These are phyloP conservation scores for Lactifluus rugatus DNA, from an alignment of 768 basidiomycete species.

Conservation along the genomic window DNA sequence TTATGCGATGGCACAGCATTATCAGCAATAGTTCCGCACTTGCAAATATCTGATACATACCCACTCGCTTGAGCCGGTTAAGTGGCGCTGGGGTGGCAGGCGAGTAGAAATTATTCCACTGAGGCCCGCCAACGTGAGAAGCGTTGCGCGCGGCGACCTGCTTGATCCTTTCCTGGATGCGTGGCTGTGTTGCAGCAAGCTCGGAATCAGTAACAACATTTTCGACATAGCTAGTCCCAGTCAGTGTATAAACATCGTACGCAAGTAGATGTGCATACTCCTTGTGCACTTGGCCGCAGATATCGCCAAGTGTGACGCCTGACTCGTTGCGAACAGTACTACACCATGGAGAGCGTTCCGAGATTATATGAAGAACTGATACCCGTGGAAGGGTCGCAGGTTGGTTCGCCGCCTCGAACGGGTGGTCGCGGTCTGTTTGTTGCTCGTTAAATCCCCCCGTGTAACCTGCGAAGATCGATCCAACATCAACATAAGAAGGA, in stretches of 20 bases:
- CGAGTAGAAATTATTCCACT: conserved; percentile 38
- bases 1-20: conserved; percentile 23
- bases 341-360: conserved; percentile 63
- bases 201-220: conserved; percentile 58
- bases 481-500: background rate
- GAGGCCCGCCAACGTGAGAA: conserved; percentile 22
- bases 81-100: conserved; percentile 35
- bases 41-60: conserved; percentile 31
- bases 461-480: conserved; percentile 34
- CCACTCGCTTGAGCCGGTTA: conserved; percentile 50
- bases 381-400: conserved; percentile 33
- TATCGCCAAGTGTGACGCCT: conserved; percentile 69
- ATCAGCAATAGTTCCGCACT: background rate
- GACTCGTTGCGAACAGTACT: conserved; percentile 59
- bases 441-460: conserved; percentile 54
- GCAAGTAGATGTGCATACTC: conserved; percentile 41
- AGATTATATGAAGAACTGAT: conserved; percentile 29
- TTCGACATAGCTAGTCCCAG: conserved; percentile 50
- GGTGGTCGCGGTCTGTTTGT: conserved; percentile 48
- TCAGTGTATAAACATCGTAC: conserved; percentile 8
- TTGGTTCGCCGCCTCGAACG: conserved; percentile 34
- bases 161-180: conserved; percentile 64
- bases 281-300: conserved; percentile 62
- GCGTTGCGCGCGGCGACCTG: conserved; percentile 42
- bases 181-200: conserved; percentile 46